Evolutionary conservation across 495 filamentous ascomycete species (phyloP).

Genomic region (Physcia stellaris): DNA sequence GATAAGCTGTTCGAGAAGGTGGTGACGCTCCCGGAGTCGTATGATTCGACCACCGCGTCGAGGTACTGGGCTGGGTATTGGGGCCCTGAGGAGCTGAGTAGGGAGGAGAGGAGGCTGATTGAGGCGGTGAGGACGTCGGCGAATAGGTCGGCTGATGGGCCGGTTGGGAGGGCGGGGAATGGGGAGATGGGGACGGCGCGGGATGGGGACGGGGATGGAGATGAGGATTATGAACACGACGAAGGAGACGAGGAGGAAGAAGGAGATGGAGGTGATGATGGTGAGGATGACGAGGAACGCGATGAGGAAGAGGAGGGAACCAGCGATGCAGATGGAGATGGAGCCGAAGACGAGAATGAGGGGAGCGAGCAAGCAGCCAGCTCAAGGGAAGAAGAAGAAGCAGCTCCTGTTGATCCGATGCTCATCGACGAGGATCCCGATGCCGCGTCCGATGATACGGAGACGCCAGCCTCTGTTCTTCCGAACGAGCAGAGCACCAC

Average conservation of each 20-base stretch:
- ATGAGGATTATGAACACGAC: background rate
- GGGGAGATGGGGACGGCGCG: background rate
- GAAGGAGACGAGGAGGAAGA: background rate
- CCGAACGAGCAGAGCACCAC: too few relatives aligned
- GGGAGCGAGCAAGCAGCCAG: too few relatives aligned
- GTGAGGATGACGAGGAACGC: background rate
- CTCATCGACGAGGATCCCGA: too few relatives aligned
- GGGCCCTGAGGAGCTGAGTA: background rate
- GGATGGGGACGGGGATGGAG: background rate
- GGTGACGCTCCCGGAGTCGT: slow-evolving; percentile 30
- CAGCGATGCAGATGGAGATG: background rate
- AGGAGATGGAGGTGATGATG: background rate
- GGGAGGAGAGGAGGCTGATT: background rate
- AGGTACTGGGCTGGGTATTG: background rate
- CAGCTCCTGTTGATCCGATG: too few relatives aligned
- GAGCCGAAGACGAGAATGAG: background rate
- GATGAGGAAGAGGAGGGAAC: background rate
- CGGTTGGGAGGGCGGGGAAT: background rate
- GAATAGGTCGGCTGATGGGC: background rate
- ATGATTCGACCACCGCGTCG: slow-evolving; percentile 6
- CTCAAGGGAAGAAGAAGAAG: too few relatives aligned
- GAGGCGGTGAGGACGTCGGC: background rate
- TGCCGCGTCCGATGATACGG: too few relatives aligned
- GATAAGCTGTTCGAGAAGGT: slow-evolving; percentile 38
- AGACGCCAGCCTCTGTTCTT: too few relatives aligned